A percentile compares a stretch with the other conserved stretches of the same genome.
Conservation (phyloP, 1,284 basidiomycete genomes). For the Trametes hirsuta region DNA sequence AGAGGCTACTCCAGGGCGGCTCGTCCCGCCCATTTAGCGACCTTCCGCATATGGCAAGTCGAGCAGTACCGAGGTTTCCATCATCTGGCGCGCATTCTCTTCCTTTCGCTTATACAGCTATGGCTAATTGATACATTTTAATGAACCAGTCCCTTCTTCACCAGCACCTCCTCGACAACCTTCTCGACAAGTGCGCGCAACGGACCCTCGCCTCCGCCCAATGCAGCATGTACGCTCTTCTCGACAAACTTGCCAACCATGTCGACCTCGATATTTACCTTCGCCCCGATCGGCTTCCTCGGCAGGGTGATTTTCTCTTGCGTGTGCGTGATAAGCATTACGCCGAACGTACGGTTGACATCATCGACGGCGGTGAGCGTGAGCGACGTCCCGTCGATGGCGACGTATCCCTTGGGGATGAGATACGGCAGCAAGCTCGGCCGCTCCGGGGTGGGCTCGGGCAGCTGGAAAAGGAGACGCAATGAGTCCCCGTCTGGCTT, state of each 20-base stretch:
- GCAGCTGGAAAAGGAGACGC: constrained; percentile 79
- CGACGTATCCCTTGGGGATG: constrained; percentile 96
- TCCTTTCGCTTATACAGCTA: not conserved
- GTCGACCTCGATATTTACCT: constrained; percentile 95
- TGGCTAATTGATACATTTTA: not conserved
- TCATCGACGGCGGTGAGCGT: constrained; percentile 90
- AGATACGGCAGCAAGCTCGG: constrained; percentile 81
- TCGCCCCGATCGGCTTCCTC: constrained; percentile 75
- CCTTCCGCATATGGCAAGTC: constrained; percentile 11
- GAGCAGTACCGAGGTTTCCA: not conserved
- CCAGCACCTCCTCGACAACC: constrained; percentile 70
- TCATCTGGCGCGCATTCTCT: not conserved
- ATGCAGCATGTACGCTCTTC: constrained; percentile 78
- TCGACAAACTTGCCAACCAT: constrained; percentile 90
- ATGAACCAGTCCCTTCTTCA: constrained; percentile 46
- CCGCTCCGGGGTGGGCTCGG: constrained; percentile 59
- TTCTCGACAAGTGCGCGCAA: constrained; percentile 69
- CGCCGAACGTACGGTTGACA: constrained; percentile 69
- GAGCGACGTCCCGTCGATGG: constrained; percentile 93
- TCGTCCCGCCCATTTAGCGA: constrained; percentile 17
- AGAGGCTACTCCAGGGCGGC: constrained; percentile 22
- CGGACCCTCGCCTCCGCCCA: constrained; percentile 60
- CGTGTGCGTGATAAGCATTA: constrained; percentile 97
- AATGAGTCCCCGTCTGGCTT: constrained; percentile 87
- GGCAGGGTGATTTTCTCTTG: constrained; percentile 88